Base-by-base conservation (phyloP, 805 yeast species). In the Nakazawaea laoshanensis region DNA sequence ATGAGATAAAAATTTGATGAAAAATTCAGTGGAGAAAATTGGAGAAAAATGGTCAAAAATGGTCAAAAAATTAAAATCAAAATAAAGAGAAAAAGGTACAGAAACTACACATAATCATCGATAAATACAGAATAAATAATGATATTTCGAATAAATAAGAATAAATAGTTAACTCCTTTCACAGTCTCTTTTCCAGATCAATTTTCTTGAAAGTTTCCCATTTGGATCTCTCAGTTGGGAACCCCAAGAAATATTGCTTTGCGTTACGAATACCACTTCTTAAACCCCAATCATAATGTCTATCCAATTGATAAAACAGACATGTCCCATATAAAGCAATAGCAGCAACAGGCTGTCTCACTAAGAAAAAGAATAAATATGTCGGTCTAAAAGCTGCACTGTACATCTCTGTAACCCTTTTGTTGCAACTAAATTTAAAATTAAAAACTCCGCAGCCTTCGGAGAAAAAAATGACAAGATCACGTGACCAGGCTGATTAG, bases 281-380 rank as follows among this genome's bases (percentile, higher is more conserved):
- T 24, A 58, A 32, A 18, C 62, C 63, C 33, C 47, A 42, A 15
- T 44, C 45, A 22, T 47, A 41, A 42, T 45, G 47, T 40, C 58
- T 46, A 41, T 58, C 63, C 5, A 53, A 53, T 41, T 58, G 61
- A 55, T 59, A 58, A 30, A 56, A 45, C 9, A 48, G 45, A 48
- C 50, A 55, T n/a, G 49, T 40, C 3, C 56, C 52, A 8, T 47
- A 49, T 13, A 58, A 30, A 12, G 50, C 32, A 3, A 48, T 42
- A 10, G 62, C 62, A 10, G 61, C 61, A 8, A 58, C 48, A 3
- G 63, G 63, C 36, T 58, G 61, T 40, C 60, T 51, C 24, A 54
- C 36, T 27, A 56, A 46, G 39, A 57, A 58, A 45, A 58, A 58
- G 23, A 54, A 45, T 17, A 57, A 44, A 24, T 52, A 47, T 7